Evolutionary conservation across 495 filamentous ascomycete genomes (phyloP).

Genomic region (Aspergillus campestris): DNA sequence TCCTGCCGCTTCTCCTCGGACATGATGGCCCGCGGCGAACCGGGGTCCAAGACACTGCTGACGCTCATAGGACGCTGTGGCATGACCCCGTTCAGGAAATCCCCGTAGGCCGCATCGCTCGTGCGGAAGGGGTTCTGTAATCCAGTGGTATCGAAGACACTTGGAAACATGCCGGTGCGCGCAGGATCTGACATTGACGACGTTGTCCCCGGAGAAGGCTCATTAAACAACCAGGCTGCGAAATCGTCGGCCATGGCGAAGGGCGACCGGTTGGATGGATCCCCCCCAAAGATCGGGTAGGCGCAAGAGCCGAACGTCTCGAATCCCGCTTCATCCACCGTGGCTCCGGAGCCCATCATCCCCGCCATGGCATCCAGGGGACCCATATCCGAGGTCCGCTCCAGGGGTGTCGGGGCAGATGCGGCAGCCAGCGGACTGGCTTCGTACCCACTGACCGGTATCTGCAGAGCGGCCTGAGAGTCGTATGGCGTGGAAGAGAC

Average conservation of each 20-base stretch:
- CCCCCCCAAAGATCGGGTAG: constrained; percentile 76
- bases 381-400: constrained; percentile 7
- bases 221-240: constrained; percentile 83
- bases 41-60: constrained; percentile 79
- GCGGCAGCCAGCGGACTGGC: constrained; percentile 18
- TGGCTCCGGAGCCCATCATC: constrained; percentile 24
- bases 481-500: constrained; percentile 14
- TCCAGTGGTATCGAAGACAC: constrained; percentile 42
- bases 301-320: constrained; percentile 62
- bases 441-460: constrained; percentile 21
- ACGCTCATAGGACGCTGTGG: constrained; percentile 79
- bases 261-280: constrained; percentile 76
- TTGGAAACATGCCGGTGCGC: constrained; percentile 28
- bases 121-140: constrained; percentile 32
- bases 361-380: constrained; percentile 26
- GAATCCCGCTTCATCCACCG: constrained; percentile 35
- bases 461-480: constrained; percentile 13
- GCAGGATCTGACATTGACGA: constrained; percentile 26
- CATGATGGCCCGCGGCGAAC: constrained; percentile 66
- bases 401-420: constrained; percentile 11
- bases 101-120: constrained; percentile 32
- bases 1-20: constrained; percentile 83
- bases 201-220: constrained; percentile 24
- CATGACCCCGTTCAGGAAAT: constrained; percentile 26
- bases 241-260: constrained; percentile 89